These are phyloP conservation scores for Wickerhamiella infanticola DNA, from an alignment of 1,139 yeast species.

Conservation along the genomic window DNA sequence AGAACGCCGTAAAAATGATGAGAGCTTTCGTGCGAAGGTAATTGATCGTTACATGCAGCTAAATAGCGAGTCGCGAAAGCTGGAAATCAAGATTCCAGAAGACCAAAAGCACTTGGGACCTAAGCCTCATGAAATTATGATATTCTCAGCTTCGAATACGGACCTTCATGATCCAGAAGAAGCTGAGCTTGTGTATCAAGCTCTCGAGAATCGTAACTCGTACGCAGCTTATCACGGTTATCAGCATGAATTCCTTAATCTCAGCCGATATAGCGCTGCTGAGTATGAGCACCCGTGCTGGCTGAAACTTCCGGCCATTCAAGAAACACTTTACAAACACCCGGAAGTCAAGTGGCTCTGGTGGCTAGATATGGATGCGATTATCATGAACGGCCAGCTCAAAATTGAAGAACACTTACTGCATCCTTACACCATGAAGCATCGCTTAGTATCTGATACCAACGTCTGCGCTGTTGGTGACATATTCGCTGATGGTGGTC, in stretches of 20 bases:
- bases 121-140: not conserved
- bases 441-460: slow-evolving; percentile 15
- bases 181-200: not conserved
- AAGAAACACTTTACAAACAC: slow-evolving; percentile 17
- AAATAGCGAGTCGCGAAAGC: no score
- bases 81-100: not conserved
- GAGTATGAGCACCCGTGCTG: slow-evolving; percentile 17
- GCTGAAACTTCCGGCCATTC: slow-evolving; percentile 22
- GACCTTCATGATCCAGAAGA: not conserved
- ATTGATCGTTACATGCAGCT: no score
- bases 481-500: slow-evolving; percentile 11
- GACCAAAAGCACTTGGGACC: not conserved
- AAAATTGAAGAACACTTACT: slow-evolving; percentile 22
- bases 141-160: not conserved
- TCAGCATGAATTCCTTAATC: slow-evolving; percentile 3
- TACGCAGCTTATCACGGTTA: slow-evolving; percentile 6
- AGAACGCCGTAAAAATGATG: no score
- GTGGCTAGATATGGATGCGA: slow-evolving; percentile 23
- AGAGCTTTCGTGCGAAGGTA: no score
- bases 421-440: slow-evolving; percentile 17
- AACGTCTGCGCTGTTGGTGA: slow-evolving; percentile 11
- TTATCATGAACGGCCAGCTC: slow-evolving; percentile 20
- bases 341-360: slow-evolving; percentile 25
- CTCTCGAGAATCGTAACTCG: slow-evolving; percentile 3
- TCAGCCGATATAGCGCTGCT: slow-evolving; percentile 5